Conservation (phyloP, 768 basidiomycete species). For the Astraeus odoratus region DNA sequence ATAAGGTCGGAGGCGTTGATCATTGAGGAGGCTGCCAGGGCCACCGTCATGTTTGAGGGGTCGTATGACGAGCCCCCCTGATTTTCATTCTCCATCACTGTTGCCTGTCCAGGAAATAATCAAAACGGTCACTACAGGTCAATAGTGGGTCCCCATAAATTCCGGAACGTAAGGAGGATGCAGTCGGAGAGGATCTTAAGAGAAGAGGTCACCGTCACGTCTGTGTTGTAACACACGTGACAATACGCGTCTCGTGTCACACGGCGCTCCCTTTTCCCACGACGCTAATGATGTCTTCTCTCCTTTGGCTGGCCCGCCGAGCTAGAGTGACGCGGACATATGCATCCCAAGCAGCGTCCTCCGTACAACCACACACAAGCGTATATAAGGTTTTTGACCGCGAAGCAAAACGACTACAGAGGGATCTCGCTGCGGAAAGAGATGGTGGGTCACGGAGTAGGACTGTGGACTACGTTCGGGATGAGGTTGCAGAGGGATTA, state of each 20-base stretch:
- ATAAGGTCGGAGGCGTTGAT: conserved; percentile 17
- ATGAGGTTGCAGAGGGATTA: conserved; percentile 87
- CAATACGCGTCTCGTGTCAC: conserved; percentile 9
- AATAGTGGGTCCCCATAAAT: background rate
- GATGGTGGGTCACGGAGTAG: conserved; percentile 56
- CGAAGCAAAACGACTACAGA: conserved; percentile 66
- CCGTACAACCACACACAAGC: conserved; percentile 34
- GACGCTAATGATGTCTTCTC: conserved; percentile 7
- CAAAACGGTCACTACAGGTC: background rate
- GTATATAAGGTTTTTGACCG: conserved; percentile 86
- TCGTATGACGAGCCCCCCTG: conserved; percentile 1
- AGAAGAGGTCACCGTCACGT: background rate
- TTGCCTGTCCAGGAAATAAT: background rate
- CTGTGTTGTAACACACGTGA: conserved; percentile 1
- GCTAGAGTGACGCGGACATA: conserved; percentile 31
- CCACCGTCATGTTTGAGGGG: conserved; percentile 8
- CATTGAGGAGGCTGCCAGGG: conserved; percentile 20
- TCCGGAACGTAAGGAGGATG: background rate
- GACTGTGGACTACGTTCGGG: conserved; percentile 85
- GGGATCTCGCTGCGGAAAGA: conserved; percentile 59
- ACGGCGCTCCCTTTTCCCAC: conserved; percentile 15
- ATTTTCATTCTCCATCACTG: conserved; percentile 14
- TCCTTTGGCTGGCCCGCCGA: conserved; percentile 2
- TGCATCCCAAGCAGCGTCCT: conserved; percentile 40
- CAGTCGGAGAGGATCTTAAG: too few species aligned